Conservation (phyloP, 305 asterid species). For the Caryopteris hybrid region DNA sequence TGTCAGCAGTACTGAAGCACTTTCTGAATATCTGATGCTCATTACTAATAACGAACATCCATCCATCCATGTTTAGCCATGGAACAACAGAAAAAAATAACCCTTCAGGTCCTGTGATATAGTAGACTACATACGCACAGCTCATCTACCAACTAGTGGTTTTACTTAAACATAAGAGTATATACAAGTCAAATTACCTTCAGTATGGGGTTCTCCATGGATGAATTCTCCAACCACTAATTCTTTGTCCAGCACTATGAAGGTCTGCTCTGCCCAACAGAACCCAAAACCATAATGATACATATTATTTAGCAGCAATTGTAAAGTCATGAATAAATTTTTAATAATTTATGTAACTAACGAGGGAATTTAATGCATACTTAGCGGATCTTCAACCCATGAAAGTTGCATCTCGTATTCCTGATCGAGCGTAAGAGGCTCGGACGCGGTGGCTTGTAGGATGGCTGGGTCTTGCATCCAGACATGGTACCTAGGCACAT, state of each 20-base stretch:
- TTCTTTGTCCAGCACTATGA: slow-evolving; percentile 72
- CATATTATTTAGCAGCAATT: neutral
- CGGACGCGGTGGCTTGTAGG: slow-evolving; percentile 90
- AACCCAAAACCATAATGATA: slow-evolving; percentile 6
- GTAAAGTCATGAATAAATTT: neutral
- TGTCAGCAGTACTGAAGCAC: neutral
- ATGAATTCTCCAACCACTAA: slow-evolving; percentile 58
- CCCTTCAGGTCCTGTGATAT: no score
- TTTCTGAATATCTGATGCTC: neutral
- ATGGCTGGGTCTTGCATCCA: slow-evolving; percentile 93
- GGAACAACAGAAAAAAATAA: no score
- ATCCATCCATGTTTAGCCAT: neutral
- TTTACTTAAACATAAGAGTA: neutral
- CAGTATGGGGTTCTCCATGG: slow-evolving; percentile 67
- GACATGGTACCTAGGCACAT: slow-evolving; percentile 72
- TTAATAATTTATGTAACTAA: neutral
- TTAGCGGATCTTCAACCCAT: slow-evolving; percentile 80
- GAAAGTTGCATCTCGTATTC: slow-evolving; percentile 87
- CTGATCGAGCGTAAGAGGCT: slow-evolving; percentile 72
- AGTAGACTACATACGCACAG: neutral
- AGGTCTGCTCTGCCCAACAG: slow-evolving; percentile 72
- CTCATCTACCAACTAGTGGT: slow-evolving; percentile 2
- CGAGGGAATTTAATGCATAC: slow-evolving; percentile 29
- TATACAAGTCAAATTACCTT: slow-evolving; percentile 40
- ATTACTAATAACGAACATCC: neutral